Evolutionary conservation across 805 yeast species (phyloP).

Genomic region (Kuraishia floccosa): DNA sequence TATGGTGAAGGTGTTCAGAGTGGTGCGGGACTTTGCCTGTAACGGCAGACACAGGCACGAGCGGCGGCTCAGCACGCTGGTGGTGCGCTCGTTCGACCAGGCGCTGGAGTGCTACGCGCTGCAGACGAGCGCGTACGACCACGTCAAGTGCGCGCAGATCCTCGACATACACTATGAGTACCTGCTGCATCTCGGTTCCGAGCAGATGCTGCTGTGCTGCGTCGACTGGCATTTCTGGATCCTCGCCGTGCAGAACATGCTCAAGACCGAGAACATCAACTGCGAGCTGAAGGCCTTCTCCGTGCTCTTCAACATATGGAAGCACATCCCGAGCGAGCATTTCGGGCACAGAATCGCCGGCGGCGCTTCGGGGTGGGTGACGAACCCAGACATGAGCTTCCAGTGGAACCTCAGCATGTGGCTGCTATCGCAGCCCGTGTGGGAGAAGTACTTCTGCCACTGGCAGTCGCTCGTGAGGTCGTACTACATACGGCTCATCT

Average conservation of each 20-base stretch:
- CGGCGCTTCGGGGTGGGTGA: constrained; percentile 24
- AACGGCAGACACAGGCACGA: constrained; percentile 19
- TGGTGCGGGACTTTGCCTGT: constrained; percentile 22
- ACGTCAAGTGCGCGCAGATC: constrained; percentile 21
- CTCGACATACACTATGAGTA: constrained; percentile 27
- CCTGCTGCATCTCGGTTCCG: constrained; percentile 5
- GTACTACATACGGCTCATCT: constrained; percentile 51
- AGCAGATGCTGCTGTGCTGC: not conserved
- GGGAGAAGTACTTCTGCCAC: constrained; percentile 56
- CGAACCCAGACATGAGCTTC: constrained; percentile 24
- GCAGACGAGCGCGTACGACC: constrained; percentile 1
- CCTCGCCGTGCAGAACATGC: constrained; percentile 41
- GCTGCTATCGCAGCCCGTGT: constrained; percentile 23
- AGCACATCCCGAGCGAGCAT: constrained; percentile 38
- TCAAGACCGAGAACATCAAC: constrained; percentile 44
- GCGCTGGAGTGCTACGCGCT: constrained; percentile 12
- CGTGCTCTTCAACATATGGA: constrained; percentile 67
- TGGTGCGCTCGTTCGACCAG: constrained; percentile 17
- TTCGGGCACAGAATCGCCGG: not conserved
- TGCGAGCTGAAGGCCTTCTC: constrained; percentile 54
- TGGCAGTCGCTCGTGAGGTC: constrained; percentile 73
- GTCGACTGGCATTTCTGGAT: constrained; percentile 78
- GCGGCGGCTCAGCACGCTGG: constrained; percentile 7
- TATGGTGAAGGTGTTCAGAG: constrained; percentile 18
- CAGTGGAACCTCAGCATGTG: constrained; percentile 40